Base-by-base conservation (phyloP, 1,284 basidiomycete species). In the Ustilago curta region DNA sequence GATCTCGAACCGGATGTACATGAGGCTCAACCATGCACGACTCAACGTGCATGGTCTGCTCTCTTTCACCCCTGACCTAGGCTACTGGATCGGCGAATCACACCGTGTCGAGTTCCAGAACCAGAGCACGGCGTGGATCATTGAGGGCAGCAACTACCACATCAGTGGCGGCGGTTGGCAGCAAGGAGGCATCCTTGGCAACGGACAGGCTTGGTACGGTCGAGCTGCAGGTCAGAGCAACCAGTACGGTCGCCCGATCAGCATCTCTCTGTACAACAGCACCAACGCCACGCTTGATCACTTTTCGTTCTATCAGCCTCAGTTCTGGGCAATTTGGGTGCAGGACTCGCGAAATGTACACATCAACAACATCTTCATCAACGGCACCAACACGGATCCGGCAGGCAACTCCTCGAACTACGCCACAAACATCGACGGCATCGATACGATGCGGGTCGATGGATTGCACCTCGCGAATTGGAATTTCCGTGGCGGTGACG, bases 281-380 rank as follows among this genome's bases (percentile, higher is more conserved):
- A 53, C 51, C 37, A 53, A 53, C 25, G 51, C 40, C 9, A 53
- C 51, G 35, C 23, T 53, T 21, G 40, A 53, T 11, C 37, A 53
- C 37, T 53, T 53, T 16, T 53, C 51, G 14, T 40, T 53, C 37
- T 43, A 43, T n/a, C 51, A 53, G 51, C 51, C 51, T 21, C 51
- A 53, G n/a, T 53, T 53, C 37, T 53, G 51, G 51, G 6, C 21
- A 19, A 40, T 53, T 21, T 53, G 40, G 37, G 51, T 53, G 16
- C 51, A 53, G 21, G 51, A 53, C n/a, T 53, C 51, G 51, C 23
- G 29, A 12, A 40, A 43, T 19, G 40, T 53, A 5, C 37, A 27
- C 35, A 40, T 53, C 40, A 40, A 53, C 51, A 53, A 53, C 37
- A 53, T 53, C 29, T 43, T 27, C 12, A 43, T 40, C 51, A 53